Evolutionary conservation across 306 rosid species (phyloP).

Genomic region (Ceratonia siliqua): DNA sequence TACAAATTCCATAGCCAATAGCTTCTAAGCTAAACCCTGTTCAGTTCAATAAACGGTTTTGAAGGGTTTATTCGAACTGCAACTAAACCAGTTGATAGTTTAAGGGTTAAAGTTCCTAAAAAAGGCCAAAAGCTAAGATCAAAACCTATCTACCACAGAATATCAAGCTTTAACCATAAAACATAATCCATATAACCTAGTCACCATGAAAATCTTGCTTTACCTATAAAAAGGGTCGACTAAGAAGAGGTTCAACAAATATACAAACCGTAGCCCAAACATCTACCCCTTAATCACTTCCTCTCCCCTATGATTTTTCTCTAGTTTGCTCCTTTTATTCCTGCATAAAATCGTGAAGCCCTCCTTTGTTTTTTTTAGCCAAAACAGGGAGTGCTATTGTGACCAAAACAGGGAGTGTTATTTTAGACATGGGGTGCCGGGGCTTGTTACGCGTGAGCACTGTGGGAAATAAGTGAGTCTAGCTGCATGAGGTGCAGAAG

Average conservation of each 20-base stretch:
- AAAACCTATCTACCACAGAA: not conserved
- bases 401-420: too few relatives aligned
- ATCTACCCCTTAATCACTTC: slow-evolving; percentile 69
- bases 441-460: too few relatives aligned
- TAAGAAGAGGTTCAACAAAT: slow-evolving; percentile 62
- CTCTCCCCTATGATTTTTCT: too few relatives aligned
- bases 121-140: not conserved
- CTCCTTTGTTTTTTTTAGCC: too few relatives aligned
- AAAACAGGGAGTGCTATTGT: too few relatives aligned
- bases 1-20: not conserved
- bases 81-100: not conserved
- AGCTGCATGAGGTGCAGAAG: too few relatives aligned
- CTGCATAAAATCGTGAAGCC: too few relatives aligned
- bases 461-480: too few relatives aligned
- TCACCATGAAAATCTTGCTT: not conserved
- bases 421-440: too few relatives aligned
- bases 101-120: not conserved
- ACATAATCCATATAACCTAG: not conserved
- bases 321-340: too few relatives aligned
- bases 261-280: slow-evolving; percentile 79
- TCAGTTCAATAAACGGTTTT: not conserved
- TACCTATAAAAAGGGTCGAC: slow-evolving; percentile 69
- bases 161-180: not conserved
- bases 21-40: not conserved
- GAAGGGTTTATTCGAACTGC: not conserved